Evolutionary conservation across 116 monocot species (phyloP).

Genomic region (Zostera marina): DNA sequence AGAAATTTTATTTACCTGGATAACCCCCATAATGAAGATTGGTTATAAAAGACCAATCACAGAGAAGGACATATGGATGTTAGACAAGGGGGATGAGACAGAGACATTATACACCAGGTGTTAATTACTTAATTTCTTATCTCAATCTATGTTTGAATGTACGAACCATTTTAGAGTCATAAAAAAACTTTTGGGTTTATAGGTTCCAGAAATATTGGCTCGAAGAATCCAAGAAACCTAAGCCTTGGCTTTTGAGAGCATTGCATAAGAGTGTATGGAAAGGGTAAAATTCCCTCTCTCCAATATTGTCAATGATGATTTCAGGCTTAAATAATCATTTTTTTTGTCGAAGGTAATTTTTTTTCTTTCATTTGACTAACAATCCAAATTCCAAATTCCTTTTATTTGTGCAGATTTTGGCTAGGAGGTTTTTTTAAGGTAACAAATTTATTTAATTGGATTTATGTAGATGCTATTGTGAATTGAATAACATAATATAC

Average conservation of each 20-base stretch:
- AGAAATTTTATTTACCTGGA: constrained; percentile 84
- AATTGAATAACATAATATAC: not conserved
- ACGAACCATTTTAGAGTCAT: not conserved
- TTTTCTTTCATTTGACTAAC: constrained; percentile 1
- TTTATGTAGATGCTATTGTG: not conserved
- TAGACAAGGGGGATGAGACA: constrained; percentile 94
- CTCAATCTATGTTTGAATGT: not conserved
- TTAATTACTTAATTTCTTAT: not conserved
- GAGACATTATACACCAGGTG: constrained; percentile 69
- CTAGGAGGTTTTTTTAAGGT: constrained; percentile 97
- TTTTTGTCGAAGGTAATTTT: not conserved
- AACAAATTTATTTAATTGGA: not conserved
- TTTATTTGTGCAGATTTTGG: constrained; percentile 62
- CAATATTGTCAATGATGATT: not conserved
- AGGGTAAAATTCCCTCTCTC: constrained; percentile 28
- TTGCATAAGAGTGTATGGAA: constrained; percentile 67
- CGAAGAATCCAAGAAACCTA: constrained; percentile 57
- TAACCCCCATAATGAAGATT: constrained; percentile 89
- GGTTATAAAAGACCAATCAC: constrained; percentile 81
- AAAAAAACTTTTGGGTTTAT: constrained; percentile 4
- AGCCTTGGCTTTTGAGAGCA: constrained; percentile 90
- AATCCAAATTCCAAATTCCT: not conserved
- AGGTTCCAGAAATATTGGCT: constrained; percentile 85
- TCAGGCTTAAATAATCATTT: not conserved
- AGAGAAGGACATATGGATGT: constrained; percentile 97